These are phyloP conservation scores for Cladosporium cucumerinum DNA, from an alignment of 2,329 filamentous ascomycete species.

Conservation along the genomic window DNA sequence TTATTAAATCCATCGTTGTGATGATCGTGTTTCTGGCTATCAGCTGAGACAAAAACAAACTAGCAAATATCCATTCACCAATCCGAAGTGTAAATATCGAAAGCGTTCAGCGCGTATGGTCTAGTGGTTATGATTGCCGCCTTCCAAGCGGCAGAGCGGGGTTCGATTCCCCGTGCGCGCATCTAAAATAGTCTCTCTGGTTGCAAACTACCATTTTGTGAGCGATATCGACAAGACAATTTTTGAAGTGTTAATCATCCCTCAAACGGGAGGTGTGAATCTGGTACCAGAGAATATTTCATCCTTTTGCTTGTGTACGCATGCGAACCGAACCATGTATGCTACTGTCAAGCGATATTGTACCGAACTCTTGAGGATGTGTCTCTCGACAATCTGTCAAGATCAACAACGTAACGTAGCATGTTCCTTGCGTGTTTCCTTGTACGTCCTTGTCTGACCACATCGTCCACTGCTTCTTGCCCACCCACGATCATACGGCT, in stretches of 20 bases:
- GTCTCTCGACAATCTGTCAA: neutral
- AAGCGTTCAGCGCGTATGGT: conserved; percentile 15
- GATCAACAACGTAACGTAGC: neutral
- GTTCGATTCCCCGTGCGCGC: neutral
- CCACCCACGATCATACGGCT: conserved; percentile 21
- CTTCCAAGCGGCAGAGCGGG: conserved; percentile 20
- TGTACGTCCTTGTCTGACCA: neutral
- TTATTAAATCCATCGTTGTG: too few relatives aligned
- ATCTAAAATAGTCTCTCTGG: neutral
- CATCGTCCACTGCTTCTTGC: neutral
- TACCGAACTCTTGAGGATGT: neutral
- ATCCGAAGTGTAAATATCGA: too few relatives aligned
- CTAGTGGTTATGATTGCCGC: conserved; percentile 22
- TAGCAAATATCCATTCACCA: too few relatives aligned
- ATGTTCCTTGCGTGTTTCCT: neutral
- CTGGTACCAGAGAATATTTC: too few relatives aligned
- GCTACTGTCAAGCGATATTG: neutral
- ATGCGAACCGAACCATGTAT: neutral
- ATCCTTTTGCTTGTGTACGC: too few relatives aligned
- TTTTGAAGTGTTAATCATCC: too few relatives aligned
- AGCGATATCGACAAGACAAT: too few relatives aligned
- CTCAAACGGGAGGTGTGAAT: too few relatives aligned
- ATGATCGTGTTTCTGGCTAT: too few relatives aligned
- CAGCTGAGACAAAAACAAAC: too few relatives aligned
- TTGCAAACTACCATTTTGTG: neutral